Percentiles rank a stretch among this genome's conserved stretches.
These are phyloP conservation scores for Pelargonium fulgidum DNA, from an alignment of 441 rosid genomes.

Conservation along the genomic window DNA sequence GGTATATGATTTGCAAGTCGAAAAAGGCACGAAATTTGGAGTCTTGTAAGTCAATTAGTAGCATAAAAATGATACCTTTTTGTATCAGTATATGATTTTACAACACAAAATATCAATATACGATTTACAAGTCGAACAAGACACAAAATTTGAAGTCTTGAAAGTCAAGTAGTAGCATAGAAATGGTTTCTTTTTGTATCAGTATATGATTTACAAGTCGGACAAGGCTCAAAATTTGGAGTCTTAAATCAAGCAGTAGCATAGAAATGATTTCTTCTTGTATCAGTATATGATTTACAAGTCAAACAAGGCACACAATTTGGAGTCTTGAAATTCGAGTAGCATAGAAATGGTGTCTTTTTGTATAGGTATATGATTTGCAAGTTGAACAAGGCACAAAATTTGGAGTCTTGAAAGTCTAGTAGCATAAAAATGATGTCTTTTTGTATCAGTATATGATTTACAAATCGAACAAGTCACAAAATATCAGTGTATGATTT, in stretches of 20 bases:
- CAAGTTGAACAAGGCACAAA: conserved; percentile 93
- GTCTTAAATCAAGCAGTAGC: conserved; percentile 33
- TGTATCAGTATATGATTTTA: conserved; percentile 53
- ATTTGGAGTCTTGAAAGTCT: conserved; percentile 61
- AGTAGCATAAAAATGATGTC: neutral
- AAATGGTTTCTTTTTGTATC: conserved; percentile 31
- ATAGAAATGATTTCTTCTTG: conserved; percentile 12
- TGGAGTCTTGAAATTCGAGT: conserved; percentile 53
- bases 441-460: conserved; percentile 59
- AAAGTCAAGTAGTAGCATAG: conserved; percentile 27
- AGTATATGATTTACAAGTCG: conserved; percentile 94
- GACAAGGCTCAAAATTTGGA: conserved; percentile 80
- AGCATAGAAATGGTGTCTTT: neutral
- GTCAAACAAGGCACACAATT: conserved; percentile 92
- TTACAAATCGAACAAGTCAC: too few species aligned
- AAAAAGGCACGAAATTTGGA: conserved; percentile 83
- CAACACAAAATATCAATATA: conserved; percentile 46
- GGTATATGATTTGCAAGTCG: conserved; percentile 95
- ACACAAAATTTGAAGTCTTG: conserved; percentile 72
- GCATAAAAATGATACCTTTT: neutral
- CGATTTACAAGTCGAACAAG: conserved; percentile 92
- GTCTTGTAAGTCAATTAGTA: conserved; percentile 44
- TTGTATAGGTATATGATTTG: conserved; percentile 66
- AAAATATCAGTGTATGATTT: too few species aligned
- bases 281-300: conserved; percentile 89